A percentile compares a stretch with the other conserved stretches of the same genome.
Conservation (phyloP, 495 filamentous ascomycete species). For the Bacidia gigantensis region DNA sequence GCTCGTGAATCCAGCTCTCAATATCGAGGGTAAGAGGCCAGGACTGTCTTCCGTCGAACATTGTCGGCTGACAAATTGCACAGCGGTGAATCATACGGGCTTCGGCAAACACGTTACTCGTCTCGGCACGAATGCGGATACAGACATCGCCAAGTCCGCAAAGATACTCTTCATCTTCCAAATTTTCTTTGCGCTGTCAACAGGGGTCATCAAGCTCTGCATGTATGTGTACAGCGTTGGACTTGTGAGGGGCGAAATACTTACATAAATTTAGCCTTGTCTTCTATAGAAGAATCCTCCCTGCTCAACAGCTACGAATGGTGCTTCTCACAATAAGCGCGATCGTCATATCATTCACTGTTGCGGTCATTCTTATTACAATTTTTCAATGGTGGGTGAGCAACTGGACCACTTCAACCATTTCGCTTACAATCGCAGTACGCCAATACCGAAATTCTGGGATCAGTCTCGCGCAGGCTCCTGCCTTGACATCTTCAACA, state of each 20-base stretch:
- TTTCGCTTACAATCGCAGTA: not conserved
- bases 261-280: slow-evolving; percentile 3
- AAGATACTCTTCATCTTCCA: slow-evolving; percentile 4
- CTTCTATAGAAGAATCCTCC: slow-evolving; percentile 16
- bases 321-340: not conserved
- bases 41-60: not conserved
- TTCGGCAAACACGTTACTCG: slow-evolving; percentile 12
- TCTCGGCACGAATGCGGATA: not conserved
- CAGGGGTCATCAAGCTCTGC: slow-evolving; percentile 6
- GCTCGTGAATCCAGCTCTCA: not conserved
- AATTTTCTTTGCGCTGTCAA: slow-evolving; percentile 6
- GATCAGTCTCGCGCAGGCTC: not conserved
- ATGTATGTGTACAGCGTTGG: not conserved
- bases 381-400: slow-evolving; percentile 14
- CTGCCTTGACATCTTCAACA: slow-evolving; percentile 4
- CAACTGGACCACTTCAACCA: not conserved
- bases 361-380: not conserved
- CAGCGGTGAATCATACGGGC: not conserved
- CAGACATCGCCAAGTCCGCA: not conserved
- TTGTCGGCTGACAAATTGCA: not conserved
- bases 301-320: slow-evolving; percentile 5
- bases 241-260: not conserved
- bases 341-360: slow-evolving; percentile 6
- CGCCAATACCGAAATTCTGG: slow-evolving; percentile 11
- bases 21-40: not conserved